A percentile compares a stretch with the other conserved stretches of the same genome.
Conservation (phyloP, 768 basidiomycete species). For the Hydnomerulius pinastri region DNA sequence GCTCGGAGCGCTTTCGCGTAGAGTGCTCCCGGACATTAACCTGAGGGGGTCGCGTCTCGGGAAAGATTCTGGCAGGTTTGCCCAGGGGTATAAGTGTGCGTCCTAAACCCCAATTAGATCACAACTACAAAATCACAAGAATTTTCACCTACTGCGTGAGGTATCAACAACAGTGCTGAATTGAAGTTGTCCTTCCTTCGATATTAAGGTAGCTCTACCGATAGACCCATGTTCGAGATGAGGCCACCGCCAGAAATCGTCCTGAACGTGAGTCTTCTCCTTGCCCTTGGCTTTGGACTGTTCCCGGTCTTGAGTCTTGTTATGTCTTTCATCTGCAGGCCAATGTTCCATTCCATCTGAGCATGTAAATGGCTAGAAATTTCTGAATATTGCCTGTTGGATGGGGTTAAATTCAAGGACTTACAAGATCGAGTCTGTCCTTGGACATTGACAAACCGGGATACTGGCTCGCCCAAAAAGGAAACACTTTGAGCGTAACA, state of each 20-base stretch:
- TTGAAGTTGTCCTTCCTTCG: constrained; percentile 43
- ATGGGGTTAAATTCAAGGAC: too few species aligned
- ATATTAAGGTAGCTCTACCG: constrained; percentile 55
- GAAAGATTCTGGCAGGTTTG: constrained; percentile 50
- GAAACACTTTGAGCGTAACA: constrained; percentile 10
- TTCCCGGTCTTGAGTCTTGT: constrained; percentile 11
- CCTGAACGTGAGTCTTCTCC: constrained; percentile 32
- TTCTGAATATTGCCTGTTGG: constrained; percentile 30
- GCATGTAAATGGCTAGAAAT: constrained; percentile 2
- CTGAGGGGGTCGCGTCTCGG: constrained; percentile 50
- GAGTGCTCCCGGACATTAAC: constrained; percentile 32
- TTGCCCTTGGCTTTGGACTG: constrained; percentile 24
- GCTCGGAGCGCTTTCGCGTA: constrained; percentile 57
- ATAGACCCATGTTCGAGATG: constrained; percentile 57
- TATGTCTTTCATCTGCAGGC: constrained; percentile 54
- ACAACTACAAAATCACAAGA: not conserved
- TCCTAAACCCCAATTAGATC: constrained; percentile 24
- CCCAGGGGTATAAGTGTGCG: constrained; percentile 34
- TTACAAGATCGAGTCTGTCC: too few species aligned
- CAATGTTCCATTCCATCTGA: constrained; percentile 79
- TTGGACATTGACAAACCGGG: too few species aligned
- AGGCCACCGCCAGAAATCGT: constrained; percentile 45
- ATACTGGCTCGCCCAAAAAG: constrained; percentile 13
- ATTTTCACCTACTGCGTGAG: constrained; percentile 23
- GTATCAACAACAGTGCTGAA: constrained; percentile 51